These are phyloP conservation scores for Paramecium biaurelia DNA, from an alignment of 73 alveolate genomes.

Conservation along the genomic window DNA sequence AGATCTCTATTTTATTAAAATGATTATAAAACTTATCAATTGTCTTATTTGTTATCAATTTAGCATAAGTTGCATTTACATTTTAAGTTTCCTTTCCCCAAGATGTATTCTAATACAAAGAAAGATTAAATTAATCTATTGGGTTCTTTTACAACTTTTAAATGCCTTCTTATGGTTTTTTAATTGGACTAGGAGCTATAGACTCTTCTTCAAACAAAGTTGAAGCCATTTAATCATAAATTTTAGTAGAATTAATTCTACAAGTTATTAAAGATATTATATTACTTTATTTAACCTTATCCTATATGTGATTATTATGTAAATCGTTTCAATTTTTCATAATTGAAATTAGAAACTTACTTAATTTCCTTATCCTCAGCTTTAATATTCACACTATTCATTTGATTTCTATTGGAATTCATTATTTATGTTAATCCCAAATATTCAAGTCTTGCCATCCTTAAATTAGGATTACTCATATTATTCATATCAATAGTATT, in stretches of 20 bases:
- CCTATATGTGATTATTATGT: neutral
- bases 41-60: neutral
- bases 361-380: conserved; percentile 4
- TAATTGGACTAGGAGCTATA: neutral
- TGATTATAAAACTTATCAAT: neutral
- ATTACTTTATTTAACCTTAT: neutral
- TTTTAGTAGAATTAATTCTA: conserved; percentile 28
- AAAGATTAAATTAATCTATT: neutral
- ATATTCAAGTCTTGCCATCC: conserved; percentile 38
- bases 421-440: neutral
- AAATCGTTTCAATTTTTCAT: neutral
- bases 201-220: neutral
- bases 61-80: neutral
- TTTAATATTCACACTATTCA: neutral
- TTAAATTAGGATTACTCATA: neutral
- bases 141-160: neutral
- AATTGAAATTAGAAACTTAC: neutral
- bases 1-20: neutral
- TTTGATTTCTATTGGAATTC: neutral
- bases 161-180: neutral
- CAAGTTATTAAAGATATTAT: neutral
- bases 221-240: neutral
- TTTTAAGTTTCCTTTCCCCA: neutral
- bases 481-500: neutral
- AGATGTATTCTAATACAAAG: neutral